Conservation (phyloP, 2,329 filamentous ascomycete genomes). For the Cercospora zeae-maydis region DNA sequence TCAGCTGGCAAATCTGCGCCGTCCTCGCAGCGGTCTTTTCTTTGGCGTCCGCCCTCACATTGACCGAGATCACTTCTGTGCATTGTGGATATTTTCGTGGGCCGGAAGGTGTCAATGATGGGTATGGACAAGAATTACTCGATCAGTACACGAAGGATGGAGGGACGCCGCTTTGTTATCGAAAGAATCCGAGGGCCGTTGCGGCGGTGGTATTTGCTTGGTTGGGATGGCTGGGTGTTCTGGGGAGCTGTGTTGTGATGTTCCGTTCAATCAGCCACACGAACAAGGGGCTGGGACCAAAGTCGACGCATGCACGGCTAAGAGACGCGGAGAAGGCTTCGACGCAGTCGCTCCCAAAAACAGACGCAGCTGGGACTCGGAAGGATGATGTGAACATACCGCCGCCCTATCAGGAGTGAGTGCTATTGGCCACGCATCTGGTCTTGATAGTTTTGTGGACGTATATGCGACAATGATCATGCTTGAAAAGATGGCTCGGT, state of each 20-base stretch:
- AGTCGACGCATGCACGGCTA: conserved; percentile 37
- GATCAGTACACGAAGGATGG: conserved; percentile 35
- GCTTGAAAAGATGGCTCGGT: no score
- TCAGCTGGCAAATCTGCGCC: conserved; percentile 54
- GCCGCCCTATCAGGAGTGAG: neutral
- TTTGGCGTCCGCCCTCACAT: conserved; percentile 47
- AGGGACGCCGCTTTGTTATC: conserved; percentile 45
- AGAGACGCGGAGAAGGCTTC: neutral
- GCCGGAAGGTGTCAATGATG: conserved; percentile 26
- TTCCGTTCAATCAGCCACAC: conserved; percentile 41
- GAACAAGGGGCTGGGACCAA: conserved; percentile 38
- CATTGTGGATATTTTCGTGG: conserved; percentile 48
- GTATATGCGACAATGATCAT: no score
- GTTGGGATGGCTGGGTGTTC: conserved; percentile 50
- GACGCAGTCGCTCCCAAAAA: neutral
- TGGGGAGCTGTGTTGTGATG: conserved; percentile 43
- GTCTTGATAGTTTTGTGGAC: no score
- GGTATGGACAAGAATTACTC: conserved; percentile 31
- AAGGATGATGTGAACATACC: neutral
- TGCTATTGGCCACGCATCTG: no score
- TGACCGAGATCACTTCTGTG: conserved; percentile 52
- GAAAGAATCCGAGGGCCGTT: conserved; percentile 49
- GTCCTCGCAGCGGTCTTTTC: conserved; percentile 49
- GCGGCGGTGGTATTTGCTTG: conserved; percentile 53
- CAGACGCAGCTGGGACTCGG: neutral